A percentile compares a stretch with the other conserved stretches of the same genome.
Evolutionary conservation across 106 monocot species (phyloP).

Genomic region (Chionographis japonica): DNA sequence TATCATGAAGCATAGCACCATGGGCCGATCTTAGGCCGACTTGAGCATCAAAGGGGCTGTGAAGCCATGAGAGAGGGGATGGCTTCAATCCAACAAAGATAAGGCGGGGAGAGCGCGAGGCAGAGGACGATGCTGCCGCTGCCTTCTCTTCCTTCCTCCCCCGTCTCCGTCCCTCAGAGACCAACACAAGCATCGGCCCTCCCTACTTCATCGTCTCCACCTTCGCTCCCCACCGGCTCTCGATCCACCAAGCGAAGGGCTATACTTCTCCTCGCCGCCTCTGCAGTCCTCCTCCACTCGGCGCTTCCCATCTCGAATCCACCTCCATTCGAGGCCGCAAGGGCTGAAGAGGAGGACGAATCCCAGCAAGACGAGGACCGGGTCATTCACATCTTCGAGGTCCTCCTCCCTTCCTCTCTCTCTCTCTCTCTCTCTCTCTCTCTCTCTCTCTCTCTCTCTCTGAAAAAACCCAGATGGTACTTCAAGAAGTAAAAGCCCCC

Average conservation of each 20-base stretch:
- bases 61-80: too few species aligned
- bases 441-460: background rate
- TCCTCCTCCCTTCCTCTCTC: background rate
- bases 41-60: too few species aligned
- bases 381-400: constrained; percentile 45
- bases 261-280: background rate
- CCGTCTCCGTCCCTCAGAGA: background rate
- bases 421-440: background rate
- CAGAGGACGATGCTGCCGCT: background rate
- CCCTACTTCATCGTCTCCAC: background rate
- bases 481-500: too few species aligned
- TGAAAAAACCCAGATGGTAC: background rate
- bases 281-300: background rate
- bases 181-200: background rate
- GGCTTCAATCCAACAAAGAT: too few species aligned
- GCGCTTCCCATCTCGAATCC: background rate
- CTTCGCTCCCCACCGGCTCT: background rate
- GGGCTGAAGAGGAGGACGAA: constrained; percentile 23
- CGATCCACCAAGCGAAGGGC: background rate
- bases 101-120: too few species aligned
- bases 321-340: constrained; percentile 2
- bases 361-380: constrained; percentile 37
- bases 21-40: too few species aligned
- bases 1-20: too few species aligned
- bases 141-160: background rate